phyloP scores from a whole-genome alignment of 306 rosid genomes.

The Dalbergia cochinchinensis region DNA sequence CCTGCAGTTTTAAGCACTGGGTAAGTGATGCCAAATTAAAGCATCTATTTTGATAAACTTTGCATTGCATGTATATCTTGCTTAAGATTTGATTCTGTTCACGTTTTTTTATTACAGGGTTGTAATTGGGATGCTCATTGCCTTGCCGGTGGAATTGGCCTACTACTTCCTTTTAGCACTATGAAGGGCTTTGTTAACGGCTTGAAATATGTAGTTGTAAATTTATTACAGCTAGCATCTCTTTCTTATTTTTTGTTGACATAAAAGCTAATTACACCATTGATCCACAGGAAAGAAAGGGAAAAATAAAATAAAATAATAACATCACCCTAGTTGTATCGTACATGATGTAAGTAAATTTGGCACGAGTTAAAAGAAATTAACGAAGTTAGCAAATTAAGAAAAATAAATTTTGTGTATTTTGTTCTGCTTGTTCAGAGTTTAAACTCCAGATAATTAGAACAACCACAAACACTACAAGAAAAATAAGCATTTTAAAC shows the following conservation, averaged over 20 bases:
- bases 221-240: neutral
- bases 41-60: constrained; percentile 3
- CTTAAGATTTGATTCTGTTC: constrained; percentile 42
- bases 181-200: constrained; percentile 41
- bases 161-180: constrained; percentile 80
- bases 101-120: constrained; percentile 63
- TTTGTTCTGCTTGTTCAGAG: too few relatives aligned
- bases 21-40: constrained; percentile 51
- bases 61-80: neutral
- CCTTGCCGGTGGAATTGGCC: constrained; percentile 83
- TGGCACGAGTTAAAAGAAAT: neutral
- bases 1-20: constrained; percentile 89
- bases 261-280: neutral
- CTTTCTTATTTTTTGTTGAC: too few relatives aligned
- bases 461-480: too few relatives aligned
- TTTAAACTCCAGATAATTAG: too few relatives aligned
- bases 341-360: neutral
- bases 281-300: neutral
- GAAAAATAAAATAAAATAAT: neutral
- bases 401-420: neutral
- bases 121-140: constrained; percentile 82
- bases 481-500: too few relatives aligned
- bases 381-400: too few relatives aligned
- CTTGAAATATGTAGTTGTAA: constrained; percentile 11
- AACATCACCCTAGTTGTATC: neutral